A percentile compares a stretch with the other conserved stretches of the same genome.
Conservation (phyloP, 73 alveolate species). For the Blepharisma japonicum region DNA sequence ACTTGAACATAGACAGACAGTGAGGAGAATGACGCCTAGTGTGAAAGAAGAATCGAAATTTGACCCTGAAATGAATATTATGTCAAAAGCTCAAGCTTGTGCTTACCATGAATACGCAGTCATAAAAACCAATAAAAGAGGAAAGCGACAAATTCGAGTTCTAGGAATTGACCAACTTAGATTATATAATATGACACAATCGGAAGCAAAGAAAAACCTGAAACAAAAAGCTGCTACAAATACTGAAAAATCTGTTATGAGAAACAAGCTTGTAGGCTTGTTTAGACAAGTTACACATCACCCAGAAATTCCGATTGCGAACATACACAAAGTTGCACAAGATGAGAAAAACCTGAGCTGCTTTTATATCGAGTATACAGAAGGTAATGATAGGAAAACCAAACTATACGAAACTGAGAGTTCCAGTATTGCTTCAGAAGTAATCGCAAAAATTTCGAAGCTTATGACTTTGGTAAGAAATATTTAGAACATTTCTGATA, state of each 20-base stretch:
- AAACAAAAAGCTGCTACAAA: background rate
- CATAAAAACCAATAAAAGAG: constrained; percentile 28
- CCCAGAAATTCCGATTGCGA: constrained; percentile 16
- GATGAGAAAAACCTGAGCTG: constrained; percentile 17
- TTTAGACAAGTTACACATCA: background rate
- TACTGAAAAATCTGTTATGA: background rate
- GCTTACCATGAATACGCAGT: constrained; percentile 27
- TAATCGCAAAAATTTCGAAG: background rate
- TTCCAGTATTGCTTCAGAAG: constrained; percentile 4
- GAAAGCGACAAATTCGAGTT: constrained; percentile 20
- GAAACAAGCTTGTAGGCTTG: background rate
- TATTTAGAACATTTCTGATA: constrained; percentile 3
- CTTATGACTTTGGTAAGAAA: constrained; percentile 9
- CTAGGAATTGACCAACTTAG: constrained; percentile 7
- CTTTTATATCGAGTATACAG: constrained; percentile 19
- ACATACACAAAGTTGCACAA: background rate
- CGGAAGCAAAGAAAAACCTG: constrained; percentile 5
- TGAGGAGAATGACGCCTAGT: background rate
- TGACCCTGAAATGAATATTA: background rate
- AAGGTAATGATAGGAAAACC: constrained; percentile 28
- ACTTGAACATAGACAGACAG: background rate
- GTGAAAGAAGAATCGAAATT: constrained; percentile 5
- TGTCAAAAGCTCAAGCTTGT: constrained; percentile 24
- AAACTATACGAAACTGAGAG: constrained; percentile 15
- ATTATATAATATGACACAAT: constrained; percentile 2